A percentile compares a stretch with the other conserved stretches of the same genome.
phyloP scores from a whole-genome alignment of 2,329 filamentous ascomycete species.

The Diplodia sapinea region DNA sequence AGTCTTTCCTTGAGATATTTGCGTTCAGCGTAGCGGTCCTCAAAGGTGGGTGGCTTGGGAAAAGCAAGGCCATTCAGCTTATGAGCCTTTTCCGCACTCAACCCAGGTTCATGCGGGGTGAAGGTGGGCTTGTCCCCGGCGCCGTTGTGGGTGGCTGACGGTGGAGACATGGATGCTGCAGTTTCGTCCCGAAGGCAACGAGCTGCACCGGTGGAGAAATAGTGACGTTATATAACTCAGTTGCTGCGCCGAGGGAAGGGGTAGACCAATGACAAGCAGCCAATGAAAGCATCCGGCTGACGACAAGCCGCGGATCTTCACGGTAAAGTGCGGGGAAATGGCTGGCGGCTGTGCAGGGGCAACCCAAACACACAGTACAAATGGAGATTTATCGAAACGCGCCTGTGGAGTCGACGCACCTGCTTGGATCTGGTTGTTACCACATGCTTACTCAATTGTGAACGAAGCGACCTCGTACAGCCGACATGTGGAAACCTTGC shows the following conservation, averaged over 20 bases:
- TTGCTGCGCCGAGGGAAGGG: not conserved
- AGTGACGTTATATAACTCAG: not conserved
- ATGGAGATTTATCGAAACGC: not conserved
- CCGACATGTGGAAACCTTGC: no score
- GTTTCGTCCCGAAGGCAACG: no score
- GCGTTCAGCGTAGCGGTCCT: conserved; percentile 47
- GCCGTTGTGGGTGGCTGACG: conserved; percentile 13
- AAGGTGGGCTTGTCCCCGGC: conserved; percentile 38
- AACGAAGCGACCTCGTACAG: no score
- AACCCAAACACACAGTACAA: not conserved
- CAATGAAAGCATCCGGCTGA: not conserved
- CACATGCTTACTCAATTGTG: not conserved
- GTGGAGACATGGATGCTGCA: conserved; percentile 7
- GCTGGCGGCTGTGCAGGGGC: not conserved
- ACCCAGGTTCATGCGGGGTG: conserved; percentile 42
- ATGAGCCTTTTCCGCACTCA: conserved; percentile 38
- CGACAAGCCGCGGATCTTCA: conserved; percentile 8
- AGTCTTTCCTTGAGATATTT: conserved; percentile 47
- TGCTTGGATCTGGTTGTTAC: no score
- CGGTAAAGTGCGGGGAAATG: conserved; percentile 7
- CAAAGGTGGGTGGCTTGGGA: conserved; percentile 44
- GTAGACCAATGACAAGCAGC: not conserved
- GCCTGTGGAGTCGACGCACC: not conserved
- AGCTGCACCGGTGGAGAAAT: not conserved
- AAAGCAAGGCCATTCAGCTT: conserved; percentile 37